These are phyloP conservation scores for Termitomyces sp. DNA, from an alignment of 768 basidiomycete genomes.

Conservation along the genomic window DNA sequence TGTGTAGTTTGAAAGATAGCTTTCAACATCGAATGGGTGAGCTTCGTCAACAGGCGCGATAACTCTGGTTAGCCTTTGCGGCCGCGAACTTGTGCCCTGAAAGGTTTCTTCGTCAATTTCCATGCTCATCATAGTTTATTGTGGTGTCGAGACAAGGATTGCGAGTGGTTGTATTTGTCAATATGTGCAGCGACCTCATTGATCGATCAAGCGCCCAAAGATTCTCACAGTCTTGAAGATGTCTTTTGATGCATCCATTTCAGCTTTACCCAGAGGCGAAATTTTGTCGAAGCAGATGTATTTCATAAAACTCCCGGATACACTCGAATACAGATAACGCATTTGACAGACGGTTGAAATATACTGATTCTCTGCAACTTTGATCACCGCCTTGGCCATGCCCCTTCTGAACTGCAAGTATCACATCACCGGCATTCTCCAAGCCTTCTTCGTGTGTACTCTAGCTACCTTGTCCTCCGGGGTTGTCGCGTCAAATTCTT, in stretches of 20 bases:
- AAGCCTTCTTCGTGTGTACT: conserved; percentile 40
- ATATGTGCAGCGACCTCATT: neutral
- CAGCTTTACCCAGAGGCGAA: neutral
- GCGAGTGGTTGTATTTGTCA: neutral
- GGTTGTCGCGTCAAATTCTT: conserved; percentile 34
- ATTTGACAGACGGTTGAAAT: neutral
- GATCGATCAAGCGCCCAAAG: conserved; percentile 2
- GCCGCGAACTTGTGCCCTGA: conserved; percentile 19
- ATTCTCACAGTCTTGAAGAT: neutral
- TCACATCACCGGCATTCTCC: conserved; percentile 28
- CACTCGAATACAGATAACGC: too few species aligned
- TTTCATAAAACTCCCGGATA: neutral
- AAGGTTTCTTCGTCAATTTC: conserved; percentile 34
- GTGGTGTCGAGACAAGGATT: neutral
- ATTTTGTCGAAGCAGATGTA: neutral
- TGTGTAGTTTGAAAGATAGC: conserved; percentile 70
- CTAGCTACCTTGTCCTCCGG: conserved; percentile 32
- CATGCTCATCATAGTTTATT: conserved; percentile 21
- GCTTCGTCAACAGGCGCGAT: conserved; percentile 60
- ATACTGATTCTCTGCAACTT: conserved; percentile 19
- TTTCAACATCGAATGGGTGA: conserved; percentile 86
- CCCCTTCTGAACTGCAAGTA: conserved; percentile 25
- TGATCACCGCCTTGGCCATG: conserved; percentile 19
- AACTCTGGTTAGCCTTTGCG: conserved; percentile 17
- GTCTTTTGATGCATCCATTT: neutral